Conservation (phyloP, 2,329 filamentous ascomycete genomes). For the Colletotrichum liriopes region DNA sequence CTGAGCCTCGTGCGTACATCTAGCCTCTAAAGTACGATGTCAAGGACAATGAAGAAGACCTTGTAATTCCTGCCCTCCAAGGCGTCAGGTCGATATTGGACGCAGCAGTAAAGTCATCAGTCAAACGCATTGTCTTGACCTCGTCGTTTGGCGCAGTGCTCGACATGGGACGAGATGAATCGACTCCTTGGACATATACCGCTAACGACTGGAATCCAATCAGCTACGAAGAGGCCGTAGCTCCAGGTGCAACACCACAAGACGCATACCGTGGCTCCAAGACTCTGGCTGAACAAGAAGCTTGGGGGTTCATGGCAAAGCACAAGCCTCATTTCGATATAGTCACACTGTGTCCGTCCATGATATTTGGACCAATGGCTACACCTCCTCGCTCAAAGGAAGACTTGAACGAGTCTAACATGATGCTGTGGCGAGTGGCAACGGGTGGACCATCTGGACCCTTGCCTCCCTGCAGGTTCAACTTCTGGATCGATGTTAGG, state of each 20-base stretch:
- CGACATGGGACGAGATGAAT: slow-evolving; percentile 62
- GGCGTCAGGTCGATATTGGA: slow-evolving; percentile 60
- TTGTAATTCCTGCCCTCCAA: slow-evolving; percentile 62
- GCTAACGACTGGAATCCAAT: slow-evolving; percentile 72
- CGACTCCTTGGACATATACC: slow-evolving; percentile 67
- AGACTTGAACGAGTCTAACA: too few species aligned
- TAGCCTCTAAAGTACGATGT: slow-evolving; percentile 62
- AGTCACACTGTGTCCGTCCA: slow-evolving; percentile 62
- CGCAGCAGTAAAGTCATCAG: slow-evolving; percentile 47
- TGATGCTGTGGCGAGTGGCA: too few species aligned
- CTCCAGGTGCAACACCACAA: slow-evolving; percentile 57
- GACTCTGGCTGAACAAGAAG: slow-evolving; percentile 54
- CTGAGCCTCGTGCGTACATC: neutral
- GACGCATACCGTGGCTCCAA: slow-evolving; percentile 54
- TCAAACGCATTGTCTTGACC: slow-evolving; percentile 67
- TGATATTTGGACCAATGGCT: slow-evolving; percentile 60
- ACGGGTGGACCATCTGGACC: too few species aligned
- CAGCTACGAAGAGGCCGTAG: slow-evolving; percentile 64
- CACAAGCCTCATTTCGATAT: slow-evolving; percentile 57
- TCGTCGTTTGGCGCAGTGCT: slow-evolving; percentile 79
- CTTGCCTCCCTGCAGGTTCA: too few species aligned
- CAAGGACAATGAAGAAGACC: slow-evolving; percentile 60
- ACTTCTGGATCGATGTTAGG: too few species aligned
- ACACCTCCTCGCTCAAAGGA: too few species aligned
- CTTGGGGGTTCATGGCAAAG: slow-evolving; percentile 54